Evolutionary conservation across 805 yeast species (phyloP), one percentile per base, ranked within the genome.

Genomic region (Hermanozyma aechmeae): DNA sequence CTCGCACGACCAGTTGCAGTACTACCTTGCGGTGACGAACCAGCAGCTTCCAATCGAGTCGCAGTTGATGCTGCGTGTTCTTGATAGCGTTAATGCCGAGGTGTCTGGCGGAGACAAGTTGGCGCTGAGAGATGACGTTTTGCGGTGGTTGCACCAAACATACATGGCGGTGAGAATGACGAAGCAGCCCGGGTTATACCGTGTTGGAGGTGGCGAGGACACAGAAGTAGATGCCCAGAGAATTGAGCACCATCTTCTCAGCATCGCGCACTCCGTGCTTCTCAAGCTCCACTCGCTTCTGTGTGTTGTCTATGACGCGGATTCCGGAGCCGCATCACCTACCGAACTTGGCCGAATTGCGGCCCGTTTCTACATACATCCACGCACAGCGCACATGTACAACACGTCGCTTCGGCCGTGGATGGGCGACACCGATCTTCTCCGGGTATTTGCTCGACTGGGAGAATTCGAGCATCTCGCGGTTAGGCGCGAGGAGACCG

Each of bases 21-120:
- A 85, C 48, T 89, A 86, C 46, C 64, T 92, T 44, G 94, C 96
- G 0, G 70, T 89, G n/a, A 61, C 86, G 39, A 87, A 86, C 48
- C 93, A 86, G 40, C 95, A 86, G 46, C 57, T 89, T 11, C 95
- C 96, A 0, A 89, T 89, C 30, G 96, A 89, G 53, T 83, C 95
- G 3, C 95, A 85, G 48, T 51, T 89, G 32, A 70, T 83, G 59
- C 55, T 77, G 12, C 73, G 66, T 37, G 46, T 89, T 15, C 76
- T 79, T 0, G 96, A 87, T 51, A 70, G 59, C 32, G 39, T 89
- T 25, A 89, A 89, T 56, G 96, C 97, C 0, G 97, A 89, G 47
- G 62, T 89, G 26, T 93, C 76, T 4, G 49, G 73, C 4, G 95
- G 95, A 0, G n/a, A n/a, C n/a, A 64, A 76, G 2, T 68, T 89